Evolutionary conservation across 176 grass and related monocot genomes (phyloP).

Genomic region (Musa troglodytarum): DNA sequence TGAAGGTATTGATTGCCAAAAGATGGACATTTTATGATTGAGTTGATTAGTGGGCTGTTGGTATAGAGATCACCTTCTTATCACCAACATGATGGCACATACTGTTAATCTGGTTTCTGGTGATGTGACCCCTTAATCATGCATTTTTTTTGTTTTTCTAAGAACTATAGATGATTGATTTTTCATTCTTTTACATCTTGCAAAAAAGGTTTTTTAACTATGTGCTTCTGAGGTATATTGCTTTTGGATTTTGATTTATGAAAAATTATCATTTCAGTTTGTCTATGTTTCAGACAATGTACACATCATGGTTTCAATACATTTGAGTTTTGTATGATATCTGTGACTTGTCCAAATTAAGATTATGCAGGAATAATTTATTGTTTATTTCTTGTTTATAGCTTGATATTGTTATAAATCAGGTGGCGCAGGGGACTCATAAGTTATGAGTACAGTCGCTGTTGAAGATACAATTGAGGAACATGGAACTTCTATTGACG

Average conservation of each 20-base stretch:
- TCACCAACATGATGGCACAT: not conserved
- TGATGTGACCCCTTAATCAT: not conserved
- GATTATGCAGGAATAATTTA: not conserved
- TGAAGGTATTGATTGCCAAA: not conserved
- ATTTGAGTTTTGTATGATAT: not conserved
- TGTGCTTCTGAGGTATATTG: not conserved
- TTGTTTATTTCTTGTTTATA: not conserved
- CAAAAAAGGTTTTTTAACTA: not conserved
- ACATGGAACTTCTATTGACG: slow-evolving; percentile 29
- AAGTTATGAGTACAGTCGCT: slow-evolving; percentile 1
- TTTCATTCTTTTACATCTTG: not conserved
- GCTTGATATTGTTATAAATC: not conserved
- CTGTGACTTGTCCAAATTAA: not conserved
- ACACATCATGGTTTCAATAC: not conserved
- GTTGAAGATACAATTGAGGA: slow-evolving; percentile 9
- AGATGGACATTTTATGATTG: not conserved
- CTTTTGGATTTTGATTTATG: slow-evolving; percentile 1
- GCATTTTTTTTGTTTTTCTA: not conserved
- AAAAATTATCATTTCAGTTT: not conserved
- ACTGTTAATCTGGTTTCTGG: not conserved
- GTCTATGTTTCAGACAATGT: not conserved
- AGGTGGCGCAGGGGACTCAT: not conserved
- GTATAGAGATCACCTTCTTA: not conserved
- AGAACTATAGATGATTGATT: not conserved
- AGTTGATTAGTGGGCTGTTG: not conserved